Evolutionary conservation across 2,329 filamentous ascomycete genomes (phyloP), one percentile per base, ranked within the genome.

Genomic region (Colletotrichum zoysiae): DNA sequence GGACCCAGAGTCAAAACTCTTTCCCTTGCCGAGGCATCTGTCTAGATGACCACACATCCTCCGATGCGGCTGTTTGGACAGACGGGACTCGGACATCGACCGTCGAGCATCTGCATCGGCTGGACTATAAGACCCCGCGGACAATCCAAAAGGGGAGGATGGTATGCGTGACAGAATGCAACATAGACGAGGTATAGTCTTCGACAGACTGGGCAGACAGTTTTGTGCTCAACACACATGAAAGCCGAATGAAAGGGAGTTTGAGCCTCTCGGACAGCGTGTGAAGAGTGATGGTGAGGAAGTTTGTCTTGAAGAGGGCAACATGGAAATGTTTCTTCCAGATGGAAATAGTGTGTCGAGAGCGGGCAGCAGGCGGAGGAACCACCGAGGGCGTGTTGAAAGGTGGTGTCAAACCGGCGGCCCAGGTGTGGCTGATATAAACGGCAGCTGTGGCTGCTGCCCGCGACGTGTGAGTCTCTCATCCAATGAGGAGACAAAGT

Each of bases 181-280:
- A 90, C 85, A 82, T 86, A 89, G 77, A 88, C 79, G 76, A 90
- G 83, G 79, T 89, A 89, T 75, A 84, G 82, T 81, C 88, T 89
- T 83, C 87, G 84, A 84, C 88, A 90, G 77, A 87, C 87, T 82
- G 85, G 86, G 84, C 88, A 90, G 79, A 84, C 81, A 77, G 86
- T 85, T 76, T 81, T 84, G 81, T 89, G 81, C 86, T 88, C 86
- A 79, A 81, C 85, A 84, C 88, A 90, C 88, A 90, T 90, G 85
- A 88, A 89, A 82, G 65, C 64, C 71, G 67, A 60, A 65, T 68
- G 57, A 65, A 60, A 42, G n/a, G 57, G 44, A 23, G 50, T 57
- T 56, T 33, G 48, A 40, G 51, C 55, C 50, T 57, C 53, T 55
- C 53, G 58, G 56, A 60, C 55, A 64, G 48, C 33, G 55, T 67